Base-by-base conservation (phyloP, 305 asterid species). In the Solanum hybrid region DNA sequence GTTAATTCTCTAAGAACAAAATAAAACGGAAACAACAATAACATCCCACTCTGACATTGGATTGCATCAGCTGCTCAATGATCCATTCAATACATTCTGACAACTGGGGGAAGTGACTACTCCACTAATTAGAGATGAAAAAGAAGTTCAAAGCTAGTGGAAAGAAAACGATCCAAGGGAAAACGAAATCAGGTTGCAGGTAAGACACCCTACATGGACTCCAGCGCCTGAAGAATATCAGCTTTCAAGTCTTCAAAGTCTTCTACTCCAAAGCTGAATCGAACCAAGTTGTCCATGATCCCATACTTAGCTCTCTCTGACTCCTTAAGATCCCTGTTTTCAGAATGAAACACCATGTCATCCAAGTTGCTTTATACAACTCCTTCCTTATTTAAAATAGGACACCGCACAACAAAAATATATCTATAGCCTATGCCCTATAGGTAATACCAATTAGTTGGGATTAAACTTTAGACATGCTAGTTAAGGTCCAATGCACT, bases 261-360 rank as follows among this genome's bases (percentile, higher is more conserved):
- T 92, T 97, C 99, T 79, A 96, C 95, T 81, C 99, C 99, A 91
- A 97, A 97, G 94, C 99, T 97, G 98, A 95, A 97, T 76, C 99
- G 95, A 86, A 97, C 96, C 97, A 97, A 92, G 95, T 96, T 97
- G 95, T 97, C 99, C 94, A 95, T 33, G 36, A 97, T 97, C 42
- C 98, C 98, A 82, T 94, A 96, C 93, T 93, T 94, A 31, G 95
- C 95, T 92, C 98, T 94, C 34, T 94, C 98, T 20, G 93, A 87
- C 85, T 89, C 94, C 29, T 95, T 80, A 79, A 95, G 96, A 92
- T 95, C 98, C 98, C 98, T 95, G 94, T 92, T 90, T 80, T 51
- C 90, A 42, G 83, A 57, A 42, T 36, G 51, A 76, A 24, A 82
- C 14, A 83, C 39, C 36, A 46, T 28, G 74, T 46, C 35, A 83